Conservation (phyloP, 2,329 filamentous ascomycete genomes). For the Penicillium concentricum region DNA sequence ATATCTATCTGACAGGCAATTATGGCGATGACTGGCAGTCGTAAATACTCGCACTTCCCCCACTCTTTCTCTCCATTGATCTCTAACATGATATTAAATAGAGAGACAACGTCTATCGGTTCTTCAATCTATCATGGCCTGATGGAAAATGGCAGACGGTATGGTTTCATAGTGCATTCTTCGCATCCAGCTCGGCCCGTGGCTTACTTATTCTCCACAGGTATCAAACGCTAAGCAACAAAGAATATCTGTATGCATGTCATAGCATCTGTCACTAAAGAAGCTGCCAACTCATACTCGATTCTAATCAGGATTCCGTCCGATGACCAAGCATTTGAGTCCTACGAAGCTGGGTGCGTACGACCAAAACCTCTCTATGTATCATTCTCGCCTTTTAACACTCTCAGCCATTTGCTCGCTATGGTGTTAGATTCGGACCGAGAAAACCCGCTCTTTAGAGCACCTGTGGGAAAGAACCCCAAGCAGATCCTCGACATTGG, state of each 20-base stretch:
- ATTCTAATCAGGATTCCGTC: constrained; percentile 11
- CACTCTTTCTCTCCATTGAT: neutral
- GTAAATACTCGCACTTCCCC: neutral
- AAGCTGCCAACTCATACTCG: neutral
- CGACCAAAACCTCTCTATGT: neutral
- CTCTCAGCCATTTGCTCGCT: constrained; percentile 12
- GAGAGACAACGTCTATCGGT: constrained; percentile 16
- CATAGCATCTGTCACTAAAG: neutral
- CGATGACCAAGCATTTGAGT: constrained; percentile 18
- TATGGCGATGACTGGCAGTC: constrained; percentile 19
- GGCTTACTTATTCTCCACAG: neutral
- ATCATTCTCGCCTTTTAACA: neutral
- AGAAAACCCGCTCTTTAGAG: constrained; percentile 14
- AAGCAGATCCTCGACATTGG: constrained; percentile 16
- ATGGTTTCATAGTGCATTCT: neutral
- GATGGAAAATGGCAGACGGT: constrained; percentile 19
- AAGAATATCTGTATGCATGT: constrained; percentile 12
- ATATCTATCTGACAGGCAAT: neutral
- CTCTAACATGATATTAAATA: neutral
- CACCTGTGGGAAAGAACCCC: constrained; percentile 6
- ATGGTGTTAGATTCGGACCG: constrained; percentile 13
- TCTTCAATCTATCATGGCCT: constrained; percentile 17
- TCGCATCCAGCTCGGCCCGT: neutral
- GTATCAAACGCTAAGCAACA: constrained; percentile 16
- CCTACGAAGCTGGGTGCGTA: constrained; percentile 18